These are phyloP conservation scores for Fusarium tupiense DNA, from an alignment of 2,329 filamentous ascomycete species.

Conservation along the genomic window DNA sequence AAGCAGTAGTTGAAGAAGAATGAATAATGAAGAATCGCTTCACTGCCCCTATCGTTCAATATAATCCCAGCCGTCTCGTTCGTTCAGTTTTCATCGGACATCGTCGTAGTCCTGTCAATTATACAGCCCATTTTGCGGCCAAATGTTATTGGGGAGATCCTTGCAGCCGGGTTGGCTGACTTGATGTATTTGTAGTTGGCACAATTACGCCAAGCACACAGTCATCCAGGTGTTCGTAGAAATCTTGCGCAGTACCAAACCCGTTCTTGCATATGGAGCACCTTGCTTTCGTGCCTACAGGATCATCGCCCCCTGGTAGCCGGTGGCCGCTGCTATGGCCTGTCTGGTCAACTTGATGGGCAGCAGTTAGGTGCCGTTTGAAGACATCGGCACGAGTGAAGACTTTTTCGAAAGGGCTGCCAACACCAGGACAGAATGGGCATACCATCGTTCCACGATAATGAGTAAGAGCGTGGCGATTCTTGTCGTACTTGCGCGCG, in stretches of 20 bases:
- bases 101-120: not conserved
- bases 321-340: constrained; percentile 81
- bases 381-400: constrained; percentile 98
- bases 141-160: constrained; percentile 8
- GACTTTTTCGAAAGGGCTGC: constrained; percentile 88
- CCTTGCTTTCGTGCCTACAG: constrained; percentile 71
- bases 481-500: constrained; percentile 97
- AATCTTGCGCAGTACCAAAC: constrained; percentile 90
- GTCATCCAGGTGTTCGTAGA: constrained; percentile 92
- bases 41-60: constrained; percentile 9
- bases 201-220: constrained; percentile 69
- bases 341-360: constrained; percentile 94
- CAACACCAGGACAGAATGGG: constrained; percentile 90
- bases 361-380: constrained; percentile 92
- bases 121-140: not conserved
- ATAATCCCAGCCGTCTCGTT: constrained; percentile 15
- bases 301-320: constrained; percentile 29
- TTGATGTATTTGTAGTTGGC: constrained; percentile 44
- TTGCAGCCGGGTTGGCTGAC: constrained; percentile 21
- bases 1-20: not conserved
- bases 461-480: constrained; percentile 93
- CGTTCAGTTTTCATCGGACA: constrained; percentile 5
- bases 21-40: not conserved
- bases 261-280: constrained; percentile 87
- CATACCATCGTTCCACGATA: constrained; percentile 99